Conservation (phyloP, 2,329 filamentous ascomycete species). For the Immersiporthe knoxdaviesiana region DNA sequence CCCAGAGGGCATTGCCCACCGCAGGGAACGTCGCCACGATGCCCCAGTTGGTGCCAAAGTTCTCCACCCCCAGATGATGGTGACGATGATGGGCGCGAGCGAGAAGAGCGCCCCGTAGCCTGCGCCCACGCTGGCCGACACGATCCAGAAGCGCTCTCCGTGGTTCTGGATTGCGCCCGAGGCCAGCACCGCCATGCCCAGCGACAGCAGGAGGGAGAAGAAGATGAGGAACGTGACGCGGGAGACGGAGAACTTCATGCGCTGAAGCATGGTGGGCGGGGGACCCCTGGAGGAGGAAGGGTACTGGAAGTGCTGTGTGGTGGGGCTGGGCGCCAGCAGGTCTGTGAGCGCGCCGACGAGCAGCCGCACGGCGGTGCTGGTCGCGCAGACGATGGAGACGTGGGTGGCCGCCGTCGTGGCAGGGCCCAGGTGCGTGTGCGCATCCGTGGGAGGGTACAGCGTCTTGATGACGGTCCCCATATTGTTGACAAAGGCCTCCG, state of each 20-base stretch:
- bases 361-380: slow-evolving; percentile 88
- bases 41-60: slow-evolving; percentile 98
- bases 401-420: slow-evolving; percentile 77
- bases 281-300: slow-evolving; percentile 35
- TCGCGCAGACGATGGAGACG: slow-evolving; percentile 88
- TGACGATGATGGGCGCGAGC: slow-evolving; percentile 87
- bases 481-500: slow-evolving; percentile 98
- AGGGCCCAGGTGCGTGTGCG: slow-evolving; percentile 43
- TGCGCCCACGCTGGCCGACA: slow-evolving; percentile 81
- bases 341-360: slow-evolving; percentile 88
- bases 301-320: slow-evolving; percentile 60
- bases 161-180: slow-evolving; percentile 75
- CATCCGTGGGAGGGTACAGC: slow-evolving; percentile 64
- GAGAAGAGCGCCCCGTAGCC: slow-evolving; percentile 94
- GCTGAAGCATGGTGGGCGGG: slow-evolving; percentile 39
- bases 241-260: slow-evolving; percentile 62
- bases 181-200: slow-evolving; percentile 78
- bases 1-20: slow-evolving; percentile 86
- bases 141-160: slow-evolving; percentile 79
- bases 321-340: slow-evolving; percentile 72
- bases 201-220: slow-evolving; percentile 72
- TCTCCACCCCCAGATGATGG: slow-evolving; percentile 98
- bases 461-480: slow-evolving; percentile 92
- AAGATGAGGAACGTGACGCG: slow-evolving; percentile 79
- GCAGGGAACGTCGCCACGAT: slow-evolving; percentile 93